Evolutionary conservation across 2,329 filamentous ascomycete species (phyloP), one percentile per base, ranked within the genome.

Genomic region (Chaetomiaceae sp.): DNA sequence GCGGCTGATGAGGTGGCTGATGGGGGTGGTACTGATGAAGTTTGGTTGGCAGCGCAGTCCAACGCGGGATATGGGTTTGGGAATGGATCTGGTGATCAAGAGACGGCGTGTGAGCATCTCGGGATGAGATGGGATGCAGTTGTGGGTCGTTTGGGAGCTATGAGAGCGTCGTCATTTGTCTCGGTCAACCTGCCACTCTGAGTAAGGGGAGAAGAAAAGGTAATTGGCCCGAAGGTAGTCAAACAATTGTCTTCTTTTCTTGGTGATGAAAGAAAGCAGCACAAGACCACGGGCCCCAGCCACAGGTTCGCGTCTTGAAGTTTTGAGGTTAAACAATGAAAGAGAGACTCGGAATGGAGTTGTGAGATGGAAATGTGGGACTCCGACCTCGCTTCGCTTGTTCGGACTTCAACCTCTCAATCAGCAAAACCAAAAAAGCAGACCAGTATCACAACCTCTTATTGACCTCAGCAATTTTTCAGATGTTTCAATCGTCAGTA

Each of bases 331-430:
- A 10, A 27, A 7, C 6, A 27, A 27, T 7, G 25, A 27, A 10
- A 27, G 10, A 27, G 25, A 27, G 10, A 27, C 25, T 10, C 25
- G 30, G 25, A 12, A 5, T 27, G 25, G 25, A n/a, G 7, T 13
- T n/a, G 30, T 33, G 10, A 33, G 34, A 21, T 31, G 21, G 20
- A 46, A 46, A 46, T 46, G 44, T 46, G 44, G 37, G 27, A 33
- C 44, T 30, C 34, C 16, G 25, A 39, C 21, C 5, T 33, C 16
- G 34, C 34, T 41, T n/a, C 3, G n/a, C n/a, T n/a, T n/a, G n/a
- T n/a, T n/a, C n/a, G n/a, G n/a, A n/a, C n/a, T 19, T 14, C 14
- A 44, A 27, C 20, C 9, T 19, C 14, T 2, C 23, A 12, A 43
- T n/a, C n/a, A n/a, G n/a, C n/a, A n/a, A n/a, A n/a, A n/a, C n/a